These are phyloP conservation scores for Stylonectria norvegica DNA, from an alignment of 2,329 filamentous ascomycete species.

Conservation along the genomic window DNA sequence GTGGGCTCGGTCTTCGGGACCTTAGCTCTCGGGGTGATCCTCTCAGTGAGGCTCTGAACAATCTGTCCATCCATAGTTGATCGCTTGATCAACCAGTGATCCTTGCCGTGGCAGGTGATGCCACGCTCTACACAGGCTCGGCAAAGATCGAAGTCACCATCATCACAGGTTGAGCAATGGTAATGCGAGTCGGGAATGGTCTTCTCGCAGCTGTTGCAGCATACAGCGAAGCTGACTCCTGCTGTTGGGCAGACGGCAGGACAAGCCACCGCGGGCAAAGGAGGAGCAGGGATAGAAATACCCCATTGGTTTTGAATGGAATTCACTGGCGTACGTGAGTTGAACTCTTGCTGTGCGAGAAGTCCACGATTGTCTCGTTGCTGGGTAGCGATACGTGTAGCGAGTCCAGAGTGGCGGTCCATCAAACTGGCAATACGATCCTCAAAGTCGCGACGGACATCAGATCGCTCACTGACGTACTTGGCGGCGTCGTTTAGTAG, in stretches of 20 bases:
- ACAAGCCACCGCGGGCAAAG: conserved; percentile 2
- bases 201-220: conserved; percentile 85
- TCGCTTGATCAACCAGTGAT: conserved; percentile 95
- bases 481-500: conserved; percentile 28
- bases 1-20: conserved; percentile 16
- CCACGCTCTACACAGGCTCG: conserved; percentile 71
- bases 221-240: conserved; percentile 66
- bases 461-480: conserved; percentile 19
- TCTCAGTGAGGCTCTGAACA: conserved; percentile 82
- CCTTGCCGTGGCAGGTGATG: conserved; percentile 70
- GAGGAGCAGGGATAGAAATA: not conserved
- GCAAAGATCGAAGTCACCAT: conserved; percentile 93
- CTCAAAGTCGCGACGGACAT: conserved; percentile 26
- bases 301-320: not conserved
- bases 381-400: conserved; percentile 4
- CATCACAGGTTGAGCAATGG: conserved; percentile 90
- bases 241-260: conserved; percentile 12
- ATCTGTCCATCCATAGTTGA: conserved; percentile 74
- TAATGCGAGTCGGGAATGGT: conserved; percentile 81
- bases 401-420: conserved; percentile 18
- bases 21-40: conserved; percentile 62
- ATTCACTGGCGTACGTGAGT: not conserved
- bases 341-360: no score
- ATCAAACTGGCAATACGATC: conserved; percentile 25
- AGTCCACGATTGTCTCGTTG: not conserved